Evolutionary conservation across 179 eudicot species (phyloP).

Genomic region (Vitellaria paradoxa): DNA sequence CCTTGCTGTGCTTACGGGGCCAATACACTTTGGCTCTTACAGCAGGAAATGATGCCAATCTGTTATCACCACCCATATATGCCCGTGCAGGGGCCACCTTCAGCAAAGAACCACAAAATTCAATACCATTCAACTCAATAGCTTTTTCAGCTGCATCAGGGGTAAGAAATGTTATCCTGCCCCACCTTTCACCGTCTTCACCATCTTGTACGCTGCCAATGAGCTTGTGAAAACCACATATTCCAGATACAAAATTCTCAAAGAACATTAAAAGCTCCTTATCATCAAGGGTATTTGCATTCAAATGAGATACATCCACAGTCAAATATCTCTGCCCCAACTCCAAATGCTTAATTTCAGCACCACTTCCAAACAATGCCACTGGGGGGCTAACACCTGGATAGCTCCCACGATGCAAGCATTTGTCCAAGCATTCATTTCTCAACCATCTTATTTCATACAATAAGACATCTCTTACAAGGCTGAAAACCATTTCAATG

Average conservation of each 20-base stretch:
- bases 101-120: constrained; percentile 40
- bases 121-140: constrained; percentile 30
- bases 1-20: constrained; percentile 77
- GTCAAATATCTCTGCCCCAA: constrained; percentile 64
- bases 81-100: constrained; percentile 40
- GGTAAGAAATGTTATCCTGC: constrained; percentile 61
- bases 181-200: constrained; percentile 63
- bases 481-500: constrained; percentile 41
- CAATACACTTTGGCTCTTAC: constrained; percentile 65
- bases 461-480: constrained; percentile 40
- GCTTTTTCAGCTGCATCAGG: constrained; percentile 67
- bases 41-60: constrained; percentile 43
- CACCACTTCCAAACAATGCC: constrained; percentile 81
- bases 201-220: constrained; percentile 29
- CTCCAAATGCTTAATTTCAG: constrained; percentile 79
- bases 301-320: constrained; percentile 52
- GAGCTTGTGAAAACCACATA: constrained; percentile 51
- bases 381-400: constrained; percentile 51
- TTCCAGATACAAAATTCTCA: constrained; percentile 40
- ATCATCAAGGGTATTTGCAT: constrained; percentile 41
- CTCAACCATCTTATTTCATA: constrained; percentile 48
- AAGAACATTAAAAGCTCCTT: constrained; percentile 53
- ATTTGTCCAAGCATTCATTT: constrained; percentile 74
- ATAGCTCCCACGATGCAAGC: constrained; percentile 48
- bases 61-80: constrained; percentile 41